Evolutionary conservation across 2,329 filamentous ascomycete genomes (phyloP).

Genomic region (Blumeria graminis): DNA sequence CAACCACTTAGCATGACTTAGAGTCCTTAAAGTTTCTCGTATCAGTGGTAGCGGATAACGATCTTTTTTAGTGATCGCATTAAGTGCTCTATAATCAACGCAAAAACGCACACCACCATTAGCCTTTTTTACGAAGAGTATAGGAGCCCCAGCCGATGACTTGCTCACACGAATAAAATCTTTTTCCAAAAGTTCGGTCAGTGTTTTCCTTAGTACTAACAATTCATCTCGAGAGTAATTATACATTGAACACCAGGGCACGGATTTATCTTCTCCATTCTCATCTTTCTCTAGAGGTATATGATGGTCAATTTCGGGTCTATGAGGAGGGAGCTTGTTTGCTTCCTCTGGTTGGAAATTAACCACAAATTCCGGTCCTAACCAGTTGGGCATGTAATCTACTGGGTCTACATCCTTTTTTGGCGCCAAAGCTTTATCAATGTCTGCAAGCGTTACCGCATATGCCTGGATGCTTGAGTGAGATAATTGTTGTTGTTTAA

Average conservation of each 20-base stretch:
- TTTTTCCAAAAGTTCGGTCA: neutral
- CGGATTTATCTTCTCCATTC: too few relatives aligned
- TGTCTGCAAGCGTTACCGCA: too few relatives aligned
- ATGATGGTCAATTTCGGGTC: too few relatives aligned
- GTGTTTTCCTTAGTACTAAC: neutral
- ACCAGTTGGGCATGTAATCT: too few relatives aligned
- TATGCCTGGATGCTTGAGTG: too few relatives aligned
- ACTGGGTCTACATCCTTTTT: too few relatives aligned
- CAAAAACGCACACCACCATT: neutral
- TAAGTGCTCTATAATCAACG: neutral
- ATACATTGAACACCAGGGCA: too few relatives aligned
- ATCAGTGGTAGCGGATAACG: slow-evolving; percentile 1
- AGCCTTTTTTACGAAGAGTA: neutral
- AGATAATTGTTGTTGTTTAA: too few relatives aligned
- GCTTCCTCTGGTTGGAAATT: too few relatives aligned
- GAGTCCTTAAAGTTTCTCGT: neutral
- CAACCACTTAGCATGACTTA: neutral
- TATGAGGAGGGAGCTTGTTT: too few relatives aligned
- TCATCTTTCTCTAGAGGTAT: neutral
- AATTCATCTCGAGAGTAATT: neutral
- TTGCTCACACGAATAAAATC: neutral
- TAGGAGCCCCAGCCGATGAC: neutral
- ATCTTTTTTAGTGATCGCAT: neutral
- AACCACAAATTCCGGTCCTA: too few relatives aligned
- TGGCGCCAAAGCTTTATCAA: too few relatives aligned